A percentile compares a stretch with the other conserved stretches of the same genome.
Evolutionary conservation across 306 rosid genomes (phyloP).

Genomic region (Canavalia gladiata): DNA sequence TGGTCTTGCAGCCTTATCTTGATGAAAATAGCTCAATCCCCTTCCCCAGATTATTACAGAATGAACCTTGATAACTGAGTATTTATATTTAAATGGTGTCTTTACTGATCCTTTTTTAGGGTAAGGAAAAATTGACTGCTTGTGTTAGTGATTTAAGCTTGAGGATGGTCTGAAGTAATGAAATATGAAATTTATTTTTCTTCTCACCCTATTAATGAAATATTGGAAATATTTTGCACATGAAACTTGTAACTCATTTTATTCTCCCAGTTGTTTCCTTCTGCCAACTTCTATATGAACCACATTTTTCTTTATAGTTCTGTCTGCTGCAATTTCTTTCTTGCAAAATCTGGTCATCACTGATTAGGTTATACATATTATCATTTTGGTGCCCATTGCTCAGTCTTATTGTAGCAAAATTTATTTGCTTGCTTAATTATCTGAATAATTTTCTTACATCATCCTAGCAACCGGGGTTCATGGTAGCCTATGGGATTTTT

Average conservation of each 20-base stretch:
- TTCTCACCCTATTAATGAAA: slow-evolving; percentile 29
- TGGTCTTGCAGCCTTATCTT: neutral
- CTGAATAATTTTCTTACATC: neutral
- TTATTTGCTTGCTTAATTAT: slow-evolving; percentile 29
- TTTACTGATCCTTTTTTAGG: slow-evolving; percentile 19
- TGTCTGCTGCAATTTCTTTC: slow-evolving; percentile 13
- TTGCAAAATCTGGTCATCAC: slow-evolving; percentile 17
- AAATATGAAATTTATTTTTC: slow-evolving; percentile 7
- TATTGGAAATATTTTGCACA: slow-evolving; percentile 4
- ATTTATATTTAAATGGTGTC: neutral
- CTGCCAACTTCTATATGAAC: neutral
- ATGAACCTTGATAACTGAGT: slow-evolving; percentile 1
- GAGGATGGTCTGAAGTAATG: slow-evolving; percentile 36
- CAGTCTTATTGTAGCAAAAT: neutral
- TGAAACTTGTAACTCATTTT: slow-evolving; percentile 28
- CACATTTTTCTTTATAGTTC: slow-evolving; percentile 1
- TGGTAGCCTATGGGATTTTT: neutral
- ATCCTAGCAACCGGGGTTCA: neutral
- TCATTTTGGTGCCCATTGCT: slow-evolving; percentile 7
- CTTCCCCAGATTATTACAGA: neutral
- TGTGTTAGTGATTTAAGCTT: slow-evolving; percentile 7
- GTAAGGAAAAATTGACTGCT: slow-evolving; percentile 7
- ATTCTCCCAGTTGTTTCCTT: neutral
- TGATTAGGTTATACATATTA: slow-evolving; percentile 1
- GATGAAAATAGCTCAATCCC: slow-evolving; percentile 7